Evolutionary conservation across 257 asterid genomes (phyloP), one percentile per base, ranked within the genome.

Genomic region (Solanum bulbocastanum): DNA sequence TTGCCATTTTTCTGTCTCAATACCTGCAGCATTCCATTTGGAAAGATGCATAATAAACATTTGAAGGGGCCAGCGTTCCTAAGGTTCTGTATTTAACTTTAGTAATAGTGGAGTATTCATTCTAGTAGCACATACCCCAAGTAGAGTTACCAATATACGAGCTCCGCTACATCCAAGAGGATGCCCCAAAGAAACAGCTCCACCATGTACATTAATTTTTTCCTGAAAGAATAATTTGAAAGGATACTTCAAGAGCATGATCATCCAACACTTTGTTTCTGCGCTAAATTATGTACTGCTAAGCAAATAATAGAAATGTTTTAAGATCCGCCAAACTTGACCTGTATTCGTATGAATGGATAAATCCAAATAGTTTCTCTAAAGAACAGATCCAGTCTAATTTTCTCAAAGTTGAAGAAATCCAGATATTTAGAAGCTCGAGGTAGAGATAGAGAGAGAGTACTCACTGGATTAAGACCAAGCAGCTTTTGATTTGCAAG

Each of bases 141-240:
- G 89, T 87, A 97, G 99, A 68, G 99, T 91, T 89, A 94, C 98
- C 93, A 97, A 89, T 89, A 97, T 94, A 89, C 99, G 98, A 49
- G 99, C 99, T 86, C 99, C 99, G 90, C 99, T 97, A 93, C 99
- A 97, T 42, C 99, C 99, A 7, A 97, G 98, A 86, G 99, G 99
- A 88, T 97, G 99, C 46, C 99, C 99, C 90, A 97, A 91, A n/a
- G 98, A 91, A 83, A 97, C 98, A 30, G 99, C 99, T 90, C 99
- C 99, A 76, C 99, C 99, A 66, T 97, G 98, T 83, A 95, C 93
- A 37, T 97, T 97, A 56, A 96, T 92, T 89, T 93, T 96, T 87
- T 94, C 99, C 99, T 97, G 96, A 89, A 93, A 4, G 69, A 18
- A 49, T 27, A 85, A 86, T 90, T 32, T 60, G n/a, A 58, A 66